These are phyloP conservation scores for Trametes meyenii DNA, from an alignment of 768 basidiomycete species.

Conservation along the genomic window DNA sequence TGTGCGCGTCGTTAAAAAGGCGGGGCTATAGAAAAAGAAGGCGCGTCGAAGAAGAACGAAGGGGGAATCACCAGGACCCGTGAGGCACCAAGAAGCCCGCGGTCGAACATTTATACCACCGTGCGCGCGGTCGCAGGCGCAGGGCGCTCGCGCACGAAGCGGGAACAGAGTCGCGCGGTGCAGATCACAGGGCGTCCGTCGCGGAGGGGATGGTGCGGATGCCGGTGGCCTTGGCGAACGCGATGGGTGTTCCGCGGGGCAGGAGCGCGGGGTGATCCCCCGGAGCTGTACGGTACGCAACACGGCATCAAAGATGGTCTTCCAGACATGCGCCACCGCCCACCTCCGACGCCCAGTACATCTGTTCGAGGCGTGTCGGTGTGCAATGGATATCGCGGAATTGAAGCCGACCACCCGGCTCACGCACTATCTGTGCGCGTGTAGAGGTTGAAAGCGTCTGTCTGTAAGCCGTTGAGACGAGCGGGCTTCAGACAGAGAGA, in stretches of 20 bases:
- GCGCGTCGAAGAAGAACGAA: slow-evolving; percentile 14
- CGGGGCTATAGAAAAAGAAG: slow-evolving; percentile 12
- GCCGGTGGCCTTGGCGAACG: slow-evolving; percentile 14
- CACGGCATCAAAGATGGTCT: slow-evolving; percentile 14
- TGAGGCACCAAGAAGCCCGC: background rate
- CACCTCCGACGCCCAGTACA: background rate
- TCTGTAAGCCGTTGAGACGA: too few relatives aligned
- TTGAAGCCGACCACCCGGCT: too few relatives aligned
- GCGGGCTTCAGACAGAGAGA: too few relatives aligned
- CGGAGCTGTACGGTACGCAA: slow-evolving; percentile 7
- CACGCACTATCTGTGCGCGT: too few relatives aligned
- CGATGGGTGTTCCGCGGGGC: background rate
- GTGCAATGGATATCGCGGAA: too few relatives aligned
- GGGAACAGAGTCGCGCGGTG: background rate
- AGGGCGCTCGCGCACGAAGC: background rate
- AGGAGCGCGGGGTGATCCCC: background rate
- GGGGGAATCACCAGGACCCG: slow-evolving; percentile 22
- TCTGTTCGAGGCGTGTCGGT: too few relatives aligned
- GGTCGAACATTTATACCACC: background rate
- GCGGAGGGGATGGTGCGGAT: slow-evolving; percentile 5
- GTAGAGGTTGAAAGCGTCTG: too few relatives aligned
- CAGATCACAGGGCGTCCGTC: slow-evolving; percentile 11
- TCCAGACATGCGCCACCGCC: background rate
- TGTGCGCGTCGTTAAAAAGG: slow-evolving; percentile 9
- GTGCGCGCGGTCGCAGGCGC: background rate